phyloP scores from a whole-genome alignment of 1,284 basidiomycete genomes.

The Naganishia sp. region DNA sequence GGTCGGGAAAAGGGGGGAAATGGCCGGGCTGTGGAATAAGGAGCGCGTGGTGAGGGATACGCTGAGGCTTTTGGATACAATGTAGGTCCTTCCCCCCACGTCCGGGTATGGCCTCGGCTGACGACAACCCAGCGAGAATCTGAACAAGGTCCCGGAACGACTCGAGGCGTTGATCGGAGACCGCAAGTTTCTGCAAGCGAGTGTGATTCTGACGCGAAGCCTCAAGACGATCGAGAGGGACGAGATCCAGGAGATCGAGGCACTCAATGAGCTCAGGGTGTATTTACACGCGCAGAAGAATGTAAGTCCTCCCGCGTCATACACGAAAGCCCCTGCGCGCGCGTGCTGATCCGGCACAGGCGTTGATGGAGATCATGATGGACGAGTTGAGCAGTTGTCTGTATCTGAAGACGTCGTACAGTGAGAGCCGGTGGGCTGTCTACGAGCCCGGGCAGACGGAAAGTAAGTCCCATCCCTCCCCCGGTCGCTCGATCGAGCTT shows the following conservation, averaged over 20 bases:
- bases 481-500: not conserved
- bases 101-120: not conserved
- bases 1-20: constrained; percentile 60
- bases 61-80: constrained; percentile 83
- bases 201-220: constrained; percentile 82
- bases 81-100: constrained; percentile 60
- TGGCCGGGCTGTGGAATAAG: constrained; percentile 80
- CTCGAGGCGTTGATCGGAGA: constrained; percentile 94
- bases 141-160: constrained; percentile 87
- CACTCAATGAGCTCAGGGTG: constrained; percentile 79
- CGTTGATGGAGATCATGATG: constrained; percentile 84
- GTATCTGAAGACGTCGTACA: constrained; percentile 97
- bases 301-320: constrained; percentile 56
- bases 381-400: constrained; percentile 96
- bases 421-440: constrained; percentile 84
- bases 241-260: constrained; percentile 93
- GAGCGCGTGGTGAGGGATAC: constrained; percentile 85
- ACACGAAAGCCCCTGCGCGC: not conserved
- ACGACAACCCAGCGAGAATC: constrained; percentile 66
- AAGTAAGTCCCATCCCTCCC: constrained; percentile 59
- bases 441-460: constrained; percentile 77
- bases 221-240: constrained; percentile 87
- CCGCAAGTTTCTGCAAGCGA: constrained; percentile 87
- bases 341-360: constrained; percentile 56
- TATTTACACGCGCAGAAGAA: constrained; percentile 87